A percentile compares a stretch with the other conserved stretches of the same genome.
Evolutionary conservation across 108 stramenopile species (phyloP).

Genomic region (Nannochloropsis granulata): DNA sequence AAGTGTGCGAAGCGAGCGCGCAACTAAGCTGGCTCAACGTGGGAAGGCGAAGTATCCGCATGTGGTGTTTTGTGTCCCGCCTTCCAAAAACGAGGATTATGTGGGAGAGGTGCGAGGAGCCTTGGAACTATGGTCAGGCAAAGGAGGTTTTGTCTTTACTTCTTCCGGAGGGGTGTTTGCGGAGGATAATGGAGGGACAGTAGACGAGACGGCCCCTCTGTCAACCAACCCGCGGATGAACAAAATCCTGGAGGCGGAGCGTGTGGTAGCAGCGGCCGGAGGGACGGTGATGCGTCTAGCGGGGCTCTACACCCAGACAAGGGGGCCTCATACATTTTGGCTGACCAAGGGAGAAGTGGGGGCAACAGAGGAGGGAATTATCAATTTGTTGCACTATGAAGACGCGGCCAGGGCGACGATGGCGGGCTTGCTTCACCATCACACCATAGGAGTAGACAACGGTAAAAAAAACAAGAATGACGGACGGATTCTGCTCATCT

Average conservation of each 20-base stretch:
- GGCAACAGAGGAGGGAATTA: constrained; percentile 8
- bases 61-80: constrained; percentile 19
- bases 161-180: constrained; percentile 16
- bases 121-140: constrained; percentile 6
- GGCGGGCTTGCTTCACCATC: not conserved
- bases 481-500: constrained; percentile 17
- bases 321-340: constrained; percentile 34
- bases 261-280: not conserved
- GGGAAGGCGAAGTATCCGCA: not conserved
- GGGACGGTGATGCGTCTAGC: constrained; percentile 29
- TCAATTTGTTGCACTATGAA: constrained; percentile 33
- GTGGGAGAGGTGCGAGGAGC: constrained; percentile 5
- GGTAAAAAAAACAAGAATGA: not conserved
- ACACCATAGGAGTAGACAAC: not conserved
- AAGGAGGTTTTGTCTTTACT: constrained; percentile 14
- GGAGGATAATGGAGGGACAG: constrained; percentile 12
- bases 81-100: constrained; percentile 13
- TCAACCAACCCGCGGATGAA: not conserved
- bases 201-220: constrained; percentile 5
- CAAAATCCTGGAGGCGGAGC: constrained; percentile 12
- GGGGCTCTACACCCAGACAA: constrained; percentile 20
- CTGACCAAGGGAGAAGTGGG: constrained; percentile 1
- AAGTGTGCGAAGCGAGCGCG: not conserved
- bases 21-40: not conserved
- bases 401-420: constrained; percentile 14